Evolutionary conservation across 2,329 filamentous ascomycete species (phyloP), one percentile per base, ranked within the genome.

Genomic region (Penicillium carneum): DNA sequence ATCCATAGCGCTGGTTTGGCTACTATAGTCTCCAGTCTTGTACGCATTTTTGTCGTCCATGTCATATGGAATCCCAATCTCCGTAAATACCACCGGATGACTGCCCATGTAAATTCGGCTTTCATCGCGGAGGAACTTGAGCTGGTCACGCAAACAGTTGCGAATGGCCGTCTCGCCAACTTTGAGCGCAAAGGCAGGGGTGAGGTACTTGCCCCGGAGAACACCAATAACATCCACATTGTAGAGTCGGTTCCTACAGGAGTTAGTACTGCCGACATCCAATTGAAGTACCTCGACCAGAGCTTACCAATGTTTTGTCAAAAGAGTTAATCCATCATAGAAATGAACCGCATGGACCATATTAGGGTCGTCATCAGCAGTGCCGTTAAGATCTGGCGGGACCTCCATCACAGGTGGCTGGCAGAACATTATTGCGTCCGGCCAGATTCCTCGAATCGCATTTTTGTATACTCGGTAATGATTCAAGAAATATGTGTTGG

Each of bases 21-120:
- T 97, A 46, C 90, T 90, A 78, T 97, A 99, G 76, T 99, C 91
- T 8, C 96, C 95, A 6, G 92, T 97, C 78, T 92, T 91, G 80
- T 99, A 99, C 0, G 95, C 95, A 72, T 95, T 84, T 78, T 97
- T 93, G 67, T 97, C 89, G 72, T 99, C 94, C 96, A 99, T 98
- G 74, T 99, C 95, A 74, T 97, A 99, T 0, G 95, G 95, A 61
- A 99, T 97, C 8, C 95, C 95, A 71, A 98, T 98, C 74, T 99
- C 95, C 0, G 92, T 96, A 76, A 97, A 87, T 4, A 99, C 80
- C 69, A 93, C 92, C 0, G 95, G 95, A 69, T 96, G 93, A 23
- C 90, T 87, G 20, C 95, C 95, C 82, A 93, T 92, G 61, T 92
- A 88, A 57, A 96, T 90, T n/a, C 90, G 80, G 0, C 94, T 96